Evolutionary conservation across 2,329 filamentous ascomycete genomes (phyloP).

Genomic region (Pseudogymnoascus sp.): DNA sequence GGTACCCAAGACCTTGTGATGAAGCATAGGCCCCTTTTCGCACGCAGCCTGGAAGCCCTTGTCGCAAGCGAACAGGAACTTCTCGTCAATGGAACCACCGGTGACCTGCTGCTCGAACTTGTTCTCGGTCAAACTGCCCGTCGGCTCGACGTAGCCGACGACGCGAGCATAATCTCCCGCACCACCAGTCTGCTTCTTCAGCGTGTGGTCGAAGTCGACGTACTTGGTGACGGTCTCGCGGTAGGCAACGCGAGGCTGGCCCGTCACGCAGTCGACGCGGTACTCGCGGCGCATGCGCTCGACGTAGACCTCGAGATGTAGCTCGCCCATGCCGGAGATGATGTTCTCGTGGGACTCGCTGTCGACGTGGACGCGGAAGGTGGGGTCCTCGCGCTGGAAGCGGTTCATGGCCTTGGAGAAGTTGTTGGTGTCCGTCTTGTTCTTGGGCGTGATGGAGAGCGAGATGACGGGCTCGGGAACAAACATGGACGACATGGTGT

Average conservation of each 20-base stretch:
- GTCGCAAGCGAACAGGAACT: constrained; percentile 87
- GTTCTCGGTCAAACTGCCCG: constrained; percentile 63
- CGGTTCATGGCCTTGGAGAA: constrained; percentile 99
- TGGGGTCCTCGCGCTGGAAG: constrained; percentile 97
- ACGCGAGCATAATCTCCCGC: constrained; percentile 94
- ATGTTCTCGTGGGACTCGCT: constrained; percentile 91
- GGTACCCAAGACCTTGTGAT: constrained; percentile 84
- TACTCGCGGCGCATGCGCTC: constrained; percentile 96
- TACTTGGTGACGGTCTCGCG: constrained; percentile 79
- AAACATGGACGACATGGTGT: constrained; percentile 97
- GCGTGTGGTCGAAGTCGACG: constrained; percentile 81
- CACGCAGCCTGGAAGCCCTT: constrained; percentile 86
- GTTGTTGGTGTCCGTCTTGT: constrained; percentile 81
- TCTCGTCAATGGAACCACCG: constrained; percentile 88
- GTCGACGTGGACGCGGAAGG: constrained; percentile 91
- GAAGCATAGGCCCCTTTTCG: constrained; percentile 80
- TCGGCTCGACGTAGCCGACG: constrained; percentile 84
- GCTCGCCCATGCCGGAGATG: constrained; percentile 95
- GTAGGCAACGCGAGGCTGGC: constrained; percentile 93
- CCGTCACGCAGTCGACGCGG: constrained; percentile 90
- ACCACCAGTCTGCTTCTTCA: constrained; percentile 93
- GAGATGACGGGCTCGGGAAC: constrained; percentile 98
- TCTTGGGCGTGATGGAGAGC: constrained; percentile 92
- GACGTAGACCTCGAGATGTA: constrained; percentile 95
- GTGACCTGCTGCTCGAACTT: constrained; percentile 78